phyloP scores from a whole-genome alignment of 2,329 filamentous ascomycete species.

The Corinectria fuckeliana region DNA sequence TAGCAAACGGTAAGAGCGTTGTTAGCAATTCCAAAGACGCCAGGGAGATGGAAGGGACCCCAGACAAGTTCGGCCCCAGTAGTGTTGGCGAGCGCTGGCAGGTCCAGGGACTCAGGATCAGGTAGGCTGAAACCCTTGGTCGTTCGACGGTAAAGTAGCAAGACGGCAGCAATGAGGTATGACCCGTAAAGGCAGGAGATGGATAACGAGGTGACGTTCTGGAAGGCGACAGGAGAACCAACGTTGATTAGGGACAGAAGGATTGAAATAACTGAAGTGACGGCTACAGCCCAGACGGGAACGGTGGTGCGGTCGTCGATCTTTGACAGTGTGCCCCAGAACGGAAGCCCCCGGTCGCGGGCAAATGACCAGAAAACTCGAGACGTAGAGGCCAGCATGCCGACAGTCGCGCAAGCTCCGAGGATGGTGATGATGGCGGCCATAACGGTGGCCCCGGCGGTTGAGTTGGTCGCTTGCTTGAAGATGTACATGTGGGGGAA shows the following conservation, averaged over 20 bases:
- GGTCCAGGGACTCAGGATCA: slow-evolving; percentile 13
- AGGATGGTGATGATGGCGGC: slow-evolving; percentile 56
- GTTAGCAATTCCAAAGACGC: slow-evolving; percentile 57
- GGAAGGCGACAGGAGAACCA: slow-evolving; percentile 40
- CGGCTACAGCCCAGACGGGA: slow-evolving; percentile 37
- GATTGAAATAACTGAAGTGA: slow-evolving; percentile 37
- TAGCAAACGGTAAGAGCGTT: slow-evolving; percentile 61
- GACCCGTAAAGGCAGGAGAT: slow-evolving; percentile 41
- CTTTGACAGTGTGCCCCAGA: slow-evolving; percentile 38
- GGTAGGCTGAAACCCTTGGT: slow-evolving; percentile 38
- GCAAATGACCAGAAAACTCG: slow-evolving; percentile 63
- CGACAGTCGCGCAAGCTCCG: slow-evolving; percentile 55
- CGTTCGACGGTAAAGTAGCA: slow-evolving; percentile 40
- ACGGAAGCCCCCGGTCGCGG: slow-evolving; percentile 42
- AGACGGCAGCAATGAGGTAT: slow-evolving; percentile 38
- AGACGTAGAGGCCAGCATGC: slow-evolving; percentile 63
- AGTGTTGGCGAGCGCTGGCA: slow-evolving; percentile 41
- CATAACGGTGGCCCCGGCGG: slow-evolving; percentile 57
- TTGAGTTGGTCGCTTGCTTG: slow-evolving; percentile 54
- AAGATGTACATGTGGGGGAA: slow-evolving; percentile 68
- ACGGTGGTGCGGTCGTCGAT: slow-evolving; percentile 39
- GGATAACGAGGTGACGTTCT: slow-evolving; percentile 40
- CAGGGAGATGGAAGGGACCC: slow-evolving; percentile 63
- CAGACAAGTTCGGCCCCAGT: slow-evolving; percentile 47
- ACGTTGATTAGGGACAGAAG: slow-evolving; percentile 45